Conservation (phyloP, 768 basidiomycete species). For the Candolleomyces efflorescens region DNA sequence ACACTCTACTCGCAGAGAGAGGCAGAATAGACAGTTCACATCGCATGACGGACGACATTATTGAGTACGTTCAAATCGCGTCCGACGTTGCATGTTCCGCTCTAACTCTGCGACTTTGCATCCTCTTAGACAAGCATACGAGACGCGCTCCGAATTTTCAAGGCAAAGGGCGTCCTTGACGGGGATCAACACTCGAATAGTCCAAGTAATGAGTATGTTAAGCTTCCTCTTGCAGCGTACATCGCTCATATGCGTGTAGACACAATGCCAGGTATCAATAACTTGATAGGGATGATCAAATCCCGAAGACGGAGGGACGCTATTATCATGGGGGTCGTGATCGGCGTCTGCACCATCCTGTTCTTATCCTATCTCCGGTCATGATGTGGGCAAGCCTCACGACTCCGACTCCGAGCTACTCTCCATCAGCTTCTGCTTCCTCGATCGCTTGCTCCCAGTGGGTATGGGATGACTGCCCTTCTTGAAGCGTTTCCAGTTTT, state of each 20-base stretch:
- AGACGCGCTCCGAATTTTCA: constrained; percentile 89
- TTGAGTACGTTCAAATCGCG: constrained; percentile 55
- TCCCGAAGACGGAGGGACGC: constrained; percentile 86
- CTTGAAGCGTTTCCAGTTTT: constrained; percentile 68
- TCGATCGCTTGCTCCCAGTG: constrained; percentile 14
- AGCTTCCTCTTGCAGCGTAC: not conserved
- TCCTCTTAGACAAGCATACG: constrained; percentile 84
- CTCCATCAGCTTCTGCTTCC: constrained; percentile 12
- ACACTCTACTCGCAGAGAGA: constrained; percentile 84
- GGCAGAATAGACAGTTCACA: constrained; percentile 90
- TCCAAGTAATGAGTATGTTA: constrained; percentile 71
- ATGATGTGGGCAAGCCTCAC: constrained; percentile 12
- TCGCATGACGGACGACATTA: constrained; percentile 88
- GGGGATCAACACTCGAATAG: constrained; percentile 82
- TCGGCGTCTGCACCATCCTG: constrained; percentile 75
- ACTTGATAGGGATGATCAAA: constrained; percentile 88
- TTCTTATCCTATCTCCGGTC: constrained; percentile 47
- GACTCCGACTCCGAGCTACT: not conserved
- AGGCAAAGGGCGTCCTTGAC: constrained; percentile 73
- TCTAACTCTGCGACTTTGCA: not conserved
- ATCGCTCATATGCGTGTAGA: constrained; percentile 37
- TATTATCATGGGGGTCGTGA: constrained; percentile 82
- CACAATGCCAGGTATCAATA: constrained; percentile 93
- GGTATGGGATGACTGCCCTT: constrained; percentile 37
- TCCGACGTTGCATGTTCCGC: not conserved